Evolutionary conservation across 2,329 filamentous ascomycete species (phyloP), one percentile per base, ranked within the genome.

Genomic region (Aspergillus brunneoviolaceus): DNA sequence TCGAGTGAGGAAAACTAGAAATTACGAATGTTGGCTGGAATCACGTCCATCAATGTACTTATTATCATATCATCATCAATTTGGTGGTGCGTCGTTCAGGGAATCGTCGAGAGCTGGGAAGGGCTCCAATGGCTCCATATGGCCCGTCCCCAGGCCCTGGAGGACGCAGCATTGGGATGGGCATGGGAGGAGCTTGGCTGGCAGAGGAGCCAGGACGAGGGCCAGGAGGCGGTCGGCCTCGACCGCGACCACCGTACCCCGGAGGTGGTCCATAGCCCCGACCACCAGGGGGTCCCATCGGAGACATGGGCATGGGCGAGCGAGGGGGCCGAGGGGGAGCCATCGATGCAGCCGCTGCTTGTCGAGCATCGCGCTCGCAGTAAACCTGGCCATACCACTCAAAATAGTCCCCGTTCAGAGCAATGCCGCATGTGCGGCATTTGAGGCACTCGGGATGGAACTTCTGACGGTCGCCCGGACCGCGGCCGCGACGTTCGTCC

Each of bases 401-500:
- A 69, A 95, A 97, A 74, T 98, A 98, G 63, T 95, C 94, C 49
- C 94, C 89, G 21, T 85, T 84, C 12, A 98, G 81, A 2, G 89
- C 86, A 51, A 86, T 77, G 33, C 87, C 85, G 72, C 94, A 98
- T 66, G 80, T 81, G 49, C 84, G 83, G 72, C 95, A 98, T 52
- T 87, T 88, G 77, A 99, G 91, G 77, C 95, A 99, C 7, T 85
- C 82, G 0, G 91, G 86, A 74, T 99, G 95, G 76, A 92, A 95
- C 74, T 97, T 97, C 67, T 87, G 83, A 35, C 83, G 67, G 39
- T 72, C 70, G 2, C 58, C 67, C 16, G 71, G 70, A 5, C 71
- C 73, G 2, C 67, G 71, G 14, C 72, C 72, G 6, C 69, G 71
- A 16, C 68, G 67, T 55, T 77, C 77, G n/a, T 77, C 90, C 31